Evolutionary conservation across 1,284 basidiomycete genomes (phyloP).

Genomic region (Phylloporus gajari): DNA sequence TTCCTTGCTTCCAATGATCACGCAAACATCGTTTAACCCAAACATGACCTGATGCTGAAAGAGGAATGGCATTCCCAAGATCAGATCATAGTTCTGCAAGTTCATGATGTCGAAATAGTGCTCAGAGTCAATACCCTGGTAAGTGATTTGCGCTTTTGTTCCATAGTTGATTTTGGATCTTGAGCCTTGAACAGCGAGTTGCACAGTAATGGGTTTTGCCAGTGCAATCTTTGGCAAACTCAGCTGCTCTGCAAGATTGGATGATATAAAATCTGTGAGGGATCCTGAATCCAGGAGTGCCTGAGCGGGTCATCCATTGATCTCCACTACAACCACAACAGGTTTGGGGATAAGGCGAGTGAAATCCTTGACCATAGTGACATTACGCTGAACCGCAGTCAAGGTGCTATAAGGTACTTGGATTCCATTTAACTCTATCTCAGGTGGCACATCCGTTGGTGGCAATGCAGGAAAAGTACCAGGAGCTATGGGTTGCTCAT

Average conservation of each 20-base stretch:
- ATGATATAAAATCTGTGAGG: background rate
- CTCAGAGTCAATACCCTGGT: background rate
- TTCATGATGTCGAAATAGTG: slow-evolving; percentile 45
- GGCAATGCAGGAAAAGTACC: too few species aligned
- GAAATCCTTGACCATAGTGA: too few species aligned
- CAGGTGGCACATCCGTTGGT: too few species aligned
- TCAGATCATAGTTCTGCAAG: slow-evolving; percentile 46
- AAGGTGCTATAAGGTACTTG: too few species aligned
- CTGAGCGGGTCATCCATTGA: too few species aligned
- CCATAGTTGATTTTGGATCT: background rate
- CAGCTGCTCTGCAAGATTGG: background rate
- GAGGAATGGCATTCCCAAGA: slow-evolving; percentile 47
- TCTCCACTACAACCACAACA: too few species aligned
- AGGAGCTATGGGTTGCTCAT: too few species aligned
- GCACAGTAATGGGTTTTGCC: background rate
- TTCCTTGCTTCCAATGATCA: slow-evolving; percentile 30
- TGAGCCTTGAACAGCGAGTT: background rate
- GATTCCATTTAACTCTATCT: too few species aligned
- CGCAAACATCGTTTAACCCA: slow-evolving; percentile 23
- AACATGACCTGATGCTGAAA: slow-evolving; percentile 39
- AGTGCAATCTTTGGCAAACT: background rate
- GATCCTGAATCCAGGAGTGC: background rate
- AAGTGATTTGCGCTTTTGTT: background rate
- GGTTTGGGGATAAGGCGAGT: too few species aligned
- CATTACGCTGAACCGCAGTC: too few species aligned